phyloP scores from a whole-genome alignment of 2,329 filamentous ascomycete species.

The Cordyceps militaris region DNA sequence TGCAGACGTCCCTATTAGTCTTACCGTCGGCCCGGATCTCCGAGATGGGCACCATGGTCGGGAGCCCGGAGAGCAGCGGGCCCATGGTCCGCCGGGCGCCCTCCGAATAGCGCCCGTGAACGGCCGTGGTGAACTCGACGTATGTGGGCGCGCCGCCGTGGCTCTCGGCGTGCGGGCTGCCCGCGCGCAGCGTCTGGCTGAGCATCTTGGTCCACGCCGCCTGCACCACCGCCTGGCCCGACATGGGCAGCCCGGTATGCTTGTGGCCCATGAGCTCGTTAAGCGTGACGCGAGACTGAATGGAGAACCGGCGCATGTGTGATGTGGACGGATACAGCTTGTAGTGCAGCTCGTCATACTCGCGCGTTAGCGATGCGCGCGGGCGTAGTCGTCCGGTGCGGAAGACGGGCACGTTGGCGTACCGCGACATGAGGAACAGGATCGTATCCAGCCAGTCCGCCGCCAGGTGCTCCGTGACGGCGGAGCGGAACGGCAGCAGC shows the following conservation, averaged over 20 bases:
- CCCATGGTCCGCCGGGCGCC: conserved; percentile 11
- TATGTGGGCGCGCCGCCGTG: background rate
- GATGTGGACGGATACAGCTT: background rate
- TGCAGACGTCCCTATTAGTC: conserved; percentile 10
- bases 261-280: background rate
- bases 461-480: conserved; percentile 1
- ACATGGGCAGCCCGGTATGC: background rate
- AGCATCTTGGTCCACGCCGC: conserved; percentile 13
- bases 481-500: background rate
- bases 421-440: conserved; percentile 8
- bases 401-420: conserved; percentile 2
- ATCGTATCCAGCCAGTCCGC: conserved; percentile 12
- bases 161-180: background rate
- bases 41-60: conserved; percentile 1
- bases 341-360: background rate
- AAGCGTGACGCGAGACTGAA: conserved; percentile 4
- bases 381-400: conserved; percentile 1
- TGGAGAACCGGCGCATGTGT: conserved; percentile 11
- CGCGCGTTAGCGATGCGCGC: background rate
- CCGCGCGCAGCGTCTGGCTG: background rate
- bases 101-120: background rate
- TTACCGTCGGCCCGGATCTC: background rate
- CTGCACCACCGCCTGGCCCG: conserved; percentile 7
- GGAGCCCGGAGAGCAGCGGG: conserved; percentile 7
- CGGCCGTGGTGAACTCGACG: conserved; percentile 12